Conservation (phyloP, 2,329 filamentous ascomycete species). For the Monosporascus sp. region DNA sequence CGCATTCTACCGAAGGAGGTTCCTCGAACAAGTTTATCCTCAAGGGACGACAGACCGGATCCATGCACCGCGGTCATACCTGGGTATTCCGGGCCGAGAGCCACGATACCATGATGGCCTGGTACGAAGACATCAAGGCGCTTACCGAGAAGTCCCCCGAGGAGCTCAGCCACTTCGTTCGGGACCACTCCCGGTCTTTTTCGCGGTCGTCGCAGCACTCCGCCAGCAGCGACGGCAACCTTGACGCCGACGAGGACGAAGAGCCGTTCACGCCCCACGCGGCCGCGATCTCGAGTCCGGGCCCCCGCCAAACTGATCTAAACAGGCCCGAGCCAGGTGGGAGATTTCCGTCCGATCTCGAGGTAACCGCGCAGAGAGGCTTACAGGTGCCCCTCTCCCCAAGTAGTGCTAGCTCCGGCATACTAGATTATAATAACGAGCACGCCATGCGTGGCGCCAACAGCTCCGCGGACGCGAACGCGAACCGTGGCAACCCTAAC, state of each 20-base stretch:
- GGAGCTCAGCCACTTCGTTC: conserved; percentile 82
- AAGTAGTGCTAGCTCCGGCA: conserved; percentile 73
- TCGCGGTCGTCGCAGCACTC: conserved; percentile 61
- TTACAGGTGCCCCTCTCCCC: conserved; percentile 75
- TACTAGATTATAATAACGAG: conserved; percentile 25
- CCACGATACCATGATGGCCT: conserved; percentile 94
- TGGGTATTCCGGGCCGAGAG: conserved; percentile 69
- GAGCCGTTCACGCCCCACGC: conserved; percentile 53
- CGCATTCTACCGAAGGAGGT: conserved; percentile 75
- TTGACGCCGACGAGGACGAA: conserved; percentile 65
- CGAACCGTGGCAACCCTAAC: conserved; percentile 5
- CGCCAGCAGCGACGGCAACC: conserved; percentile 67
- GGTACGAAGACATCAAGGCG: conserved; percentile 88
- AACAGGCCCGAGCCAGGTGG: conserved; percentile 85
- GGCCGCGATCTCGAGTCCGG: conserved; percentile 43
- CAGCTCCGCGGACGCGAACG: background rate
- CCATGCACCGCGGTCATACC: conserved; percentile 77
- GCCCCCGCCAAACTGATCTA: conserved; percentile 45
- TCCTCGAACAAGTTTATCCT: conserved; percentile 97
- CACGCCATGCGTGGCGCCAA: conserved; percentile 14
- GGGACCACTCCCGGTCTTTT: conserved; percentile 70
- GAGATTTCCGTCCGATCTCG: conserved; percentile 91
- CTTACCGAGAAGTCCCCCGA: conserved; percentile 85
- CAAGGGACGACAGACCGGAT: conserved; percentile 88
- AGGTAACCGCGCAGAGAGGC: conserved; percentile 71